phyloP scores from a whole-genome alignment of 108 stramenopile genomes.

The Thalassiosira profunda region DNA sequence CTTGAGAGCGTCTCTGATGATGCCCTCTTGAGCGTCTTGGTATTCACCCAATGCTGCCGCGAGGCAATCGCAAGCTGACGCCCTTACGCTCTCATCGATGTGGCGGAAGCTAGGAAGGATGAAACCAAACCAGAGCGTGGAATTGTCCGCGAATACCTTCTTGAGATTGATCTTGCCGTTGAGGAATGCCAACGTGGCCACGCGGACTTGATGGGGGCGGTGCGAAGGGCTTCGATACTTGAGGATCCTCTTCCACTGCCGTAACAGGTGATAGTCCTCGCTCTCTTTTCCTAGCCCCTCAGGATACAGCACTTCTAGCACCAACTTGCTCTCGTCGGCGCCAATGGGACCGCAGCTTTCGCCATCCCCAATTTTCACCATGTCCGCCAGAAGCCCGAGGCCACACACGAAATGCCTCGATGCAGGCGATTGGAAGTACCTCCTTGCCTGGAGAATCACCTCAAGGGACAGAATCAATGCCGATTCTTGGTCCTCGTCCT shows the following conservation, averaged over 20 bases:
- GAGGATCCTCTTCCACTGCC: conserved; percentile 32
- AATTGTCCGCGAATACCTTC: conserved; percentile 19
- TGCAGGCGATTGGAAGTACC: conserved; percentile 19
- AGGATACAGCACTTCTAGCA: conserved; percentile 38
- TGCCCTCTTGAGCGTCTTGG: conserved; percentile 27
- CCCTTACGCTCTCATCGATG: conserved; percentile 38
- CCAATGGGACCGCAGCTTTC: conserved; percentile 21
- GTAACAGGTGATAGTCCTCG: conserved; percentile 31
- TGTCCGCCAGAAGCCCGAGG: conserved; percentile 14
- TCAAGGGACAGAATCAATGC: conserved; percentile 39
- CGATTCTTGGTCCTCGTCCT: conserved; percentile 34
- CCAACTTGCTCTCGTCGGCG: conserved; percentile 26
- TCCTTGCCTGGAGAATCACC: conserved; percentile 43
- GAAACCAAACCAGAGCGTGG: conserved; percentile 21
- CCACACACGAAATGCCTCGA: conserved; percentile 47
- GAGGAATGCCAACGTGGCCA: conserved; percentile 20
- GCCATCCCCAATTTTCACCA: conserved; percentile 32
- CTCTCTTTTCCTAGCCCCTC: conserved; percentile 33
- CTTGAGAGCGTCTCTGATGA: conserved; percentile 24
- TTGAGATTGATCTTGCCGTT: conserved; percentile 32
- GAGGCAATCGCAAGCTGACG: conserved; percentile 26
- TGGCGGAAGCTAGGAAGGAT: conserved; percentile 36
- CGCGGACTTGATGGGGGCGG: conserved; percentile 21
- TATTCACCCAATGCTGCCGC: conserved; percentile 32
- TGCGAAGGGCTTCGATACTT: conserved; percentile 34